Evolutionary conservation across 163 green algal genomes (phyloP), one percentile per base, ranked within the genome.

Genomic region (Chloromonas sp.): DNA sequence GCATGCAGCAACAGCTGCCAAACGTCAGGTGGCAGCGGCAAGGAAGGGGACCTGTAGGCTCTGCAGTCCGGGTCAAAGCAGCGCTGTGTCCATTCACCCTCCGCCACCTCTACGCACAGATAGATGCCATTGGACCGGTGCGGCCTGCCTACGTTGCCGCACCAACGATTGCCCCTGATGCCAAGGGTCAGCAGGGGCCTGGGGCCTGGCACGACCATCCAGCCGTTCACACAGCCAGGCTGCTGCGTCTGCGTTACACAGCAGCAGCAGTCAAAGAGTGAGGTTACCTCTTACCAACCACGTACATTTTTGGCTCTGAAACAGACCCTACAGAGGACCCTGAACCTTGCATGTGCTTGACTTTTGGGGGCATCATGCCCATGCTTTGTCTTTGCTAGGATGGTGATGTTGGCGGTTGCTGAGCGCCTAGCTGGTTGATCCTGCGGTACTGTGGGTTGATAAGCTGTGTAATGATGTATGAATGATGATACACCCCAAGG

Each of bases 51-150:
- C 2, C 88, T 81, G 78, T 90, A 94, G 71, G 81, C 83, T 0
- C 82, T 36, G 88, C 94, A 97, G 1, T 96, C 92, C 0, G 90
- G 91, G 85, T 97, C 94, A 86, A 95, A 95, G 85, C 94, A 97
- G 81, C 90, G 88, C 84, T 96, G 92, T 61, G 85, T 90, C 92
- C 91, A 96, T 13, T 80, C 78, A 5, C 89, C 91, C 2, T 14
- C 83, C 58, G 84, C 79, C 8, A 89, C 74, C 70, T 89, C 84
- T 59, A 88, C 80, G 84, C 82, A 36, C 79, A 91, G 91, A 83
- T 91, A 97, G 14, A 97, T 88, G 74, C 94, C 93, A 83, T 97
- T 97, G 85, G 83, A 92, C 76, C 85, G 89, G 88, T 97, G 94
- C 66, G 84, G 58, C 5, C 93, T 89, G 1, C 87, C 87, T 2